Conservation (phyloP, 2,329 filamentous ascomycete genomes). For the Fusarium mundagurra region DNA sequence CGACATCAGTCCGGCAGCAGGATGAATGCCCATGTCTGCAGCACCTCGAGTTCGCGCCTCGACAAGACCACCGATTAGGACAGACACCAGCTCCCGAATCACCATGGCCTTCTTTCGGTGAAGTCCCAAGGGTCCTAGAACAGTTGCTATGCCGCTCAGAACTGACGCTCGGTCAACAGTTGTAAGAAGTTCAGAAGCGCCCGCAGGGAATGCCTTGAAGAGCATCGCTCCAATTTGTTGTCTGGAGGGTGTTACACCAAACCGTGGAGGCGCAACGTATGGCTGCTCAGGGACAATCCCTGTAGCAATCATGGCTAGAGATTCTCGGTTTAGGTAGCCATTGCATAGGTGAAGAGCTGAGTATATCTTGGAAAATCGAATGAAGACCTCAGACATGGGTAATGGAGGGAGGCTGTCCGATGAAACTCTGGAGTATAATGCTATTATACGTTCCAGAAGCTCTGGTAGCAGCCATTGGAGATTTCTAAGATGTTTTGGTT, state of each 20-base stretch:
- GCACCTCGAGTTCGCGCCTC: slow-evolving; percentile 93
- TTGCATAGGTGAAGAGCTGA: slow-evolving; percentile 72
- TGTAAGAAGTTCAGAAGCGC: slow-evolving; percentile 72
- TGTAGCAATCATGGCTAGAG: slow-evolving; percentile 72
- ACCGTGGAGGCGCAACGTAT: slow-evolving; percentile 62
- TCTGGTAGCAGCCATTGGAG: slow-evolving; percentile 74
- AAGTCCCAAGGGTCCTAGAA: slow-evolving; percentile 81
- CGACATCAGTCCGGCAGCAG: slow-evolving; percentile 84
- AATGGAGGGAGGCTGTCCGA: slow-evolving; percentile 77
- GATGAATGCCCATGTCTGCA: slow-evolving; percentile 95
- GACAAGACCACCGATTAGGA: slow-evolving; percentile 84
- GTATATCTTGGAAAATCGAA: slow-evolving; percentile 77
- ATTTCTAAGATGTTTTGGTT: slow-evolving; percentile 64
- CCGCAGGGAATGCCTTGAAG: slow-evolving; percentile 76
- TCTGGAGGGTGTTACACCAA: slow-evolving; percentile 66
- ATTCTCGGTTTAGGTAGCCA: slow-evolving; percentile 69
- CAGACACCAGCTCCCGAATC: slow-evolving; percentile 83
- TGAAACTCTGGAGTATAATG: slow-evolving; percentile 76
- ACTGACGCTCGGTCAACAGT: slow-evolving; percentile 81
- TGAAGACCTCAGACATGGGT: slow-evolving; percentile 75
- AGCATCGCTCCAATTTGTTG: slow-evolving; percentile 72
- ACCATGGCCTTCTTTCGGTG: slow-evolving; percentile 92
- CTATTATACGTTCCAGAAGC: slow-evolving; percentile 77
- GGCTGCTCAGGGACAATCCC: slow-evolving; percentile 64
- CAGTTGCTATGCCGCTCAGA: slow-evolving; percentile 85